Percentiles rank a stretch among this genome's conserved stretches.
These are phyloP conservation scores for Exophiala sp. DNA, from an alignment of 2,329 filamentous ascomycete genomes.

Conservation along the genomic window DNA sequence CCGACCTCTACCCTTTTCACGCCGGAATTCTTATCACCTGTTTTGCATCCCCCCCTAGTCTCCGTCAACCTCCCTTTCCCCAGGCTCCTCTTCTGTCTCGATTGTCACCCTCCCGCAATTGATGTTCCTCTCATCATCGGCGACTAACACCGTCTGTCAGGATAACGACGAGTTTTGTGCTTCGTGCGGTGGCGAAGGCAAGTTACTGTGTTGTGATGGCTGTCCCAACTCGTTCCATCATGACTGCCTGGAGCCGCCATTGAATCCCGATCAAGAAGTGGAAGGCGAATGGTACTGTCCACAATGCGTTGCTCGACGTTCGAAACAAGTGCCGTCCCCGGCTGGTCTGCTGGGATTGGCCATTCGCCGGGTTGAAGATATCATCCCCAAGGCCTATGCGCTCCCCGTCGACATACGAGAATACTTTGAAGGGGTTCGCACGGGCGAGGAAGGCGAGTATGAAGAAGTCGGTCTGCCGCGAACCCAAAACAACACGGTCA, in stretches of 20 bases:
- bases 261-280: slow-evolving; percentile 57
- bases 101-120: not conserved
- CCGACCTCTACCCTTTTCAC: slow-evolving; percentile 2
- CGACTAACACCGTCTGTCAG: slow-evolving; percentile 31
- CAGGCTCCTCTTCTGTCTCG: not conserved
- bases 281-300: slow-evolving; percentile 80
- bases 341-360: slow-evolving; percentile 46
- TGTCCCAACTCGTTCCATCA: slow-evolving; percentile 89
- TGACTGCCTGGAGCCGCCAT: slow-evolving; percentile 74
- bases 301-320: slow-evolving; percentile 51
- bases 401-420: slow-evolving; percentile 66
- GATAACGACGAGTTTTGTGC: slow-evolving; percentile 90
- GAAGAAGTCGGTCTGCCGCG: slow-evolving; percentile 52
- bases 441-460: slow-evolving; percentile 72
- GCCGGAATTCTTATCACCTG: not conserved
- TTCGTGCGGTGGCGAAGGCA: slow-evolving; percentile 74
- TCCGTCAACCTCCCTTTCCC: not conserved
- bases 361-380: slow-evolving; percentile 59
- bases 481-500: slow-evolving; percentile 32
- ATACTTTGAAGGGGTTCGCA: slow-evolving; percentile 72
- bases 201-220: slow-evolving; percentile 87
- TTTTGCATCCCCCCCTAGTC: slow-evolving; percentile 4
- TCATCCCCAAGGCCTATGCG: slow-evolving; percentile 65
- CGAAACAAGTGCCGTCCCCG: slow-evolving; percentile 42
- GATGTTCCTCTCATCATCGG: slow-evolving; percentile 5